Conservation (phyloP, 164 flowering plant species). For the Vitis cinerea region DNA sequence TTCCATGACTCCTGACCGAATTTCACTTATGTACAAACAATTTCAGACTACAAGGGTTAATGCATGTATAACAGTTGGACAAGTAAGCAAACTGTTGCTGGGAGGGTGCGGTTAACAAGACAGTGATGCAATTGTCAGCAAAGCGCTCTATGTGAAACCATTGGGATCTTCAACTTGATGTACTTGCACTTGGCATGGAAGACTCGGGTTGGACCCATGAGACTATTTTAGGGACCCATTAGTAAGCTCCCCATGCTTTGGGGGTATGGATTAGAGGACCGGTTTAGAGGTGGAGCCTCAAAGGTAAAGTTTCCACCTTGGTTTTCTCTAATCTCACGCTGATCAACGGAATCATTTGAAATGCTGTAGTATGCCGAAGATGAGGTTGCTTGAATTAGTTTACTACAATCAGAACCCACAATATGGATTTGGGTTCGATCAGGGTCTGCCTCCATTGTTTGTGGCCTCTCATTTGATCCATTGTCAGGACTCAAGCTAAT, state of each 20-base stretch:
- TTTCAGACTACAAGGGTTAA: neutral
- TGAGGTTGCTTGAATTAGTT: neutral
- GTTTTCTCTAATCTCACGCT: neutral
- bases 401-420: neutral
- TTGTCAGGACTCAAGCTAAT: conserved; percentile 2
- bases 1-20: too few species aligned
- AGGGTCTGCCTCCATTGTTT: neutral
- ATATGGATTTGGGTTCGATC: neutral
- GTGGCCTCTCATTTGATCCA: neutral
- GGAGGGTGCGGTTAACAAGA: neutral
- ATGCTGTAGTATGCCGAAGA: neutral
- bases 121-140: neutral
- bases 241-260: too few species aligned
- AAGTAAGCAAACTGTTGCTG: neutral
- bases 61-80: neutral
- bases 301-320: neutral
- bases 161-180: too few species aligned
- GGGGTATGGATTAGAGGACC: too few species aligned
- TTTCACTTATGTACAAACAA: neutral
- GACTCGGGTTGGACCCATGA: neutral
- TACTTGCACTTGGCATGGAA: too few species aligned
- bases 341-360: neutral
- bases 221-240: neutral
- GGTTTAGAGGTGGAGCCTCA: too few species aligned
- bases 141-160: too few species aligned